Evolutionary conservation across 257 asterid genomes (phyloP).

Genomic region (Primulina tabacum): DNA sequence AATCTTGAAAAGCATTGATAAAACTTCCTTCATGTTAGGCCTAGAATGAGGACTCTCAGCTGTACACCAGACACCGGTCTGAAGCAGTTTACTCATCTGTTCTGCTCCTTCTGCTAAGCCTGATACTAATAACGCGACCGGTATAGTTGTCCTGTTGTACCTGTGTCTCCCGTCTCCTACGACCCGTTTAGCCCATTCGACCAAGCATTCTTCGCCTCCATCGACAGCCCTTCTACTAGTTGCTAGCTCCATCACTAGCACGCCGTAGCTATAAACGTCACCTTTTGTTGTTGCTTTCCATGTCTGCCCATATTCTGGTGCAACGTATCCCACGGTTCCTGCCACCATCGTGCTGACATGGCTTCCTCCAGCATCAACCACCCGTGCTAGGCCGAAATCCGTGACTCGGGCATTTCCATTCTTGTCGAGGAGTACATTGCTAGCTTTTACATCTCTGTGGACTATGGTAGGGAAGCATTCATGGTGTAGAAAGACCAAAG

Average conservation of each 20-base stretch:
- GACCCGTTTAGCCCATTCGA: constrained; percentile 87
- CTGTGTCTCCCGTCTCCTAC: constrained; percentile 61
- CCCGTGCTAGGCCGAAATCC: constrained; percentile 87
- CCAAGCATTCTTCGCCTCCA: constrained; percentile 85
- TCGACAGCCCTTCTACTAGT: constrained; percentile 83
- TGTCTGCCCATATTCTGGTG: constrained; percentile 91
- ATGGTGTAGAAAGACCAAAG: constrained; percentile 75
- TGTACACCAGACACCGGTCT: constrained; percentile 76
- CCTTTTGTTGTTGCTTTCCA: constrained; percentile 97
- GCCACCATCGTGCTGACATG: constrained; percentile 97
- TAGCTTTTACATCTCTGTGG: constrained; percentile 89
- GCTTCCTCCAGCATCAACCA: constrained; percentile 62
- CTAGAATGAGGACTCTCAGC: constrained; percentile 64
- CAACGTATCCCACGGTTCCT: constrained; percentile 92
- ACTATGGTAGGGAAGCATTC: constrained; percentile 82
- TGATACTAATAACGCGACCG: constrained; percentile 57
- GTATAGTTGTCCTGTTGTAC: constrained; percentile 30
- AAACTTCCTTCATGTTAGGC: constrained; percentile 90
- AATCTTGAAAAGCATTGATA: constrained; percentile 65
- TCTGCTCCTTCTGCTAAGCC: constrained; percentile 72
- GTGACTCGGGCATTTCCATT: constrained; percentile 75
- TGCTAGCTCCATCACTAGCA: constrained; percentile 92
- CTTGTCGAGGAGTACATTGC: constrained; percentile 86
- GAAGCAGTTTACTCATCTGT: constrained; percentile 65
- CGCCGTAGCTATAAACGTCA: constrained; percentile 90